Conservation (phyloP, 352 stramenopile species). For the Pythium insidiosum region DNA sequence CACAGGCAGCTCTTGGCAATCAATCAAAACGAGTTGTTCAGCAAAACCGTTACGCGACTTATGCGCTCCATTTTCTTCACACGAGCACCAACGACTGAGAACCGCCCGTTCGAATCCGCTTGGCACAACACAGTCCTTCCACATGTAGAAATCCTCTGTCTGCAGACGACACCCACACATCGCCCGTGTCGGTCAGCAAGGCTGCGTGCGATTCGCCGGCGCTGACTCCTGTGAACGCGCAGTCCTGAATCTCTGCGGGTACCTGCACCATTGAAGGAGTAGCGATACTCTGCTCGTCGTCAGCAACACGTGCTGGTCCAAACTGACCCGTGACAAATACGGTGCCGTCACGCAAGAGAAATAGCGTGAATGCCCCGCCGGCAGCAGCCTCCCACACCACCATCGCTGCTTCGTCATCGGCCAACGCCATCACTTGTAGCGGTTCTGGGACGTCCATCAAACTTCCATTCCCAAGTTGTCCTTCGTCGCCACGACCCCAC, state of each 20-base stretch:
- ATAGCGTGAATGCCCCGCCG: conserved; percentile 16
- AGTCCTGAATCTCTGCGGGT: not conserved
- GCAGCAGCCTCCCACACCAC: conserved; percentile 11
- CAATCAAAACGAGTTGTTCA: too few species aligned
- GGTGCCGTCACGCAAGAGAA: conserved; percentile 15
- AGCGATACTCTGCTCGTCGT: too few species aligned
- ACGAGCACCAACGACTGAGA: conserved; percentile 12
- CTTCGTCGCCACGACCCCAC: conserved; percentile 56
- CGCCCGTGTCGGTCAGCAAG: conserved; percentile 4
- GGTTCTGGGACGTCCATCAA: conserved; percentile 51
- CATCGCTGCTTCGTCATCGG: conserved; percentile 9
- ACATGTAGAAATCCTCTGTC: not conserved
- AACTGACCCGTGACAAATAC: conserved; percentile 11
- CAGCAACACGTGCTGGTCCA: too few species aligned
- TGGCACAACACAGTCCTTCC: not conserved
- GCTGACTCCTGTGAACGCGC: conserved; percentile 1
- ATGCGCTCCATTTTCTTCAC: not conserved
- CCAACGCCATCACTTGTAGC: conserved; percentile 50
- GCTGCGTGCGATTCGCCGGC: conserved; percentile 9
- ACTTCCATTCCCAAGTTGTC: conserved; percentile 56
- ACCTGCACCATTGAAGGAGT: conserved; percentile 2
- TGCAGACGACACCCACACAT: conserved; percentile 1
- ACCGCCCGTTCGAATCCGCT: conserved; percentile 2
- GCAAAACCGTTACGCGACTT: too few species aligned
- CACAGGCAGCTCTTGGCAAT: too few species aligned